Conservation (phyloP, 2,329 filamentous ascomycete species). For the Colletotrichum sp. region DNA sequence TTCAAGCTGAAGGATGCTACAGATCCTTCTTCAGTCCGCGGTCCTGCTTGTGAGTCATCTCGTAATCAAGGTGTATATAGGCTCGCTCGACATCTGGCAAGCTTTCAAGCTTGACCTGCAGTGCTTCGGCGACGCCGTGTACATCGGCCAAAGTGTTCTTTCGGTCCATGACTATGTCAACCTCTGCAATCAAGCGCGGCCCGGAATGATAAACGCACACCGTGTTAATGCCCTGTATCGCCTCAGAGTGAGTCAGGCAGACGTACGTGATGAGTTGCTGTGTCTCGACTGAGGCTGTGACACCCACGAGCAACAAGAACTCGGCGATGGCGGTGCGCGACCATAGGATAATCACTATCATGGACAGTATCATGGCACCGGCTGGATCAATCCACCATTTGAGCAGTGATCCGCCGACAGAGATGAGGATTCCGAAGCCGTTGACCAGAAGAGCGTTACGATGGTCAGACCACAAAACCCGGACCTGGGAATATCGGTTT, state of each 20-base stretch:
- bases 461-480: conserved; percentile 97
- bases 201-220: conserved; percentile 93
- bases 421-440: conserved; percentile 88
- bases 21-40: conserved; percentile 69
- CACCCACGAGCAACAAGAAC: conserved; percentile 89
- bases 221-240: conserved; percentile 87
- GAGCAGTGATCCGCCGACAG: conserved; percentile 85
- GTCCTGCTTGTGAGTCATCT: conserved; percentile 94
- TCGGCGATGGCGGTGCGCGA: conserved; percentile 83
- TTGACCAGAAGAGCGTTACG: conserved; percentile 96
- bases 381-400: conserved; percentile 94
- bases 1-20: conserved; percentile 29
- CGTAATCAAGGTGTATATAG: conserved; percentile 97
- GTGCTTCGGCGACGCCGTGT: conserved; percentile 90
- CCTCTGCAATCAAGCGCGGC: conserved; percentile 88
- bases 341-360: conserved; percentile 82
- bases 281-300: conserved; percentile 82
- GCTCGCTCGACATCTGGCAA: conserved; percentile 90
- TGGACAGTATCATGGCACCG: conserved; percentile 85
- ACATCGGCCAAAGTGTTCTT: conserved; percentile 74
- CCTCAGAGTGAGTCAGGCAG: conserved; percentile 89
- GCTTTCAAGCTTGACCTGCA: conserved; percentile 93
- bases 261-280: conserved; percentile 96
- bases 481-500: conserved; percentile 88
- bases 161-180: conserved; percentile 92